phyloP scores from a whole-genome alignment of 1,284 basidiomycete genomes.

The Puccinia novopanici region DNA sequence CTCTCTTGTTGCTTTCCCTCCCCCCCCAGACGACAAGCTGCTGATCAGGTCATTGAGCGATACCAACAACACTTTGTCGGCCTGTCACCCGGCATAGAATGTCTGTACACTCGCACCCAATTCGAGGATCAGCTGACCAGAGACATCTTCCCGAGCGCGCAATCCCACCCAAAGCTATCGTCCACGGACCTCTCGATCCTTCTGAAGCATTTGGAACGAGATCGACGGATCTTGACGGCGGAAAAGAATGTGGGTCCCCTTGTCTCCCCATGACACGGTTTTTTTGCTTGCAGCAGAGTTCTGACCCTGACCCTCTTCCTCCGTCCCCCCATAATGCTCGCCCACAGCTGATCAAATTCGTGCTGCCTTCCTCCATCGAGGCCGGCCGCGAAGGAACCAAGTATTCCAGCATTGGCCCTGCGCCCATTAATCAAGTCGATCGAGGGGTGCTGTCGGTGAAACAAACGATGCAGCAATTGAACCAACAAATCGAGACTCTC shows the following conservation, averaged over 20 bases:
- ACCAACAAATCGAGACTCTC: slow-evolving; percentile 33
- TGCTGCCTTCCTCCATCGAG: slow-evolving; percentile 10
- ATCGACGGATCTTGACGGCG: slow-evolving; percentile 27
- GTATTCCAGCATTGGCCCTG: slow-evolving; percentile 13
- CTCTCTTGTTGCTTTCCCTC: background rate
- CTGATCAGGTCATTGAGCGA: slow-evolving; percentile 33
- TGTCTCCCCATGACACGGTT: too few relatives aligned
- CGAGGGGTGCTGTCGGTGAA: slow-evolving; percentile 37
- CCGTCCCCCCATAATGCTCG: background rate
- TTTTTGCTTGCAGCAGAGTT: background rate
- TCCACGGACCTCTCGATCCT: slow-evolving; percentile 15
- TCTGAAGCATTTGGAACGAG: slow-evolving; percentile 37
- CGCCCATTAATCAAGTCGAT: slow-evolving; percentile 32
- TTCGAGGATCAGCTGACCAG: slow-evolving; percentile 30
- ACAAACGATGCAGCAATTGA: slow-evolving; percentile 37
- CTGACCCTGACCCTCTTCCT: background rate
- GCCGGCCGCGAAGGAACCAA: slow-evolving; percentile 14
- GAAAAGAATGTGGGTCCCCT: slow-evolving; percentile 15
- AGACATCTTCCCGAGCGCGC: slow-evolving; percentile 5
- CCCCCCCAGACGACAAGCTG: slow-evolving; percentile 18
- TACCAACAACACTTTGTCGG: slow-evolving; percentile 37
- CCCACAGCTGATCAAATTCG: slow-evolving; percentile 39
- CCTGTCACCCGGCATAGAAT: slow-evolving; percentile 45
- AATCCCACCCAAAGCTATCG: slow-evolving; percentile 14
- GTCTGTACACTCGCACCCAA: slow-evolving; percentile 30